These are phyloP conservation scores for Xanthoconium stramineum DNA, from an alignment of 768 basidiomycete genomes.

Conservation along the genomic window DNA sequence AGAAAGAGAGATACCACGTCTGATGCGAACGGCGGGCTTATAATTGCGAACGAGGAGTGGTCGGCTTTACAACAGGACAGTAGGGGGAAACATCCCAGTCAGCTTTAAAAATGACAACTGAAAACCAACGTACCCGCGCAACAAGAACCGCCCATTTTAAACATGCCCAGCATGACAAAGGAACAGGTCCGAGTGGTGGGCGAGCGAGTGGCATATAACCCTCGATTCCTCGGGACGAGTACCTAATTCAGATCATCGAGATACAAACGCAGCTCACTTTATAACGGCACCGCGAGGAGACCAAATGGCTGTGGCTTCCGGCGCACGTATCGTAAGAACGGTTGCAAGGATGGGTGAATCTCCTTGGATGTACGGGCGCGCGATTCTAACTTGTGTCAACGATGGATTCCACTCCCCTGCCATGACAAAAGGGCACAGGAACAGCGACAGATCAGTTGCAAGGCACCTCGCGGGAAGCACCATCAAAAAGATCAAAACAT, in stretches of 20 bases:
- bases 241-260: not conserved
- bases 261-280: not conserved
- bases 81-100: not conserved
- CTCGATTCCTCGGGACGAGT: not conserved
- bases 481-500: not conserved
- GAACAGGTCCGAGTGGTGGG: not conserved
- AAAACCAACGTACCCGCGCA: not conserved
- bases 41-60: slow-evolving; percentile 1
- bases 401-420: not conserved
- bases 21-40: slow-evolving; percentile 9
- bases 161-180: not conserved
- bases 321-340: not conserved
- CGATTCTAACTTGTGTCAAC: not conserved
- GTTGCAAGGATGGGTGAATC: not conserved
- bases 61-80: slow-evolving; percentile 14
- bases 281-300: not conserved
- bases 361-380: not conserved
- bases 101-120: slow-evolving; percentile 14
- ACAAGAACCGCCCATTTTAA: slow-evolving; percentile 4
- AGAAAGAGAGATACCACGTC: slow-evolving; percentile 1
- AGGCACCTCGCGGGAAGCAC: too few relatives aligned
- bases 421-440: not conserved
- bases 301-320: not conserved
- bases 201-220: not conserved
- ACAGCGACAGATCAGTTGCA: not conserved